A percentile compares a stretch with the other conserved stretches of the same genome.
Evolutionary conservation across 1,284 basidiomycete species (phyloP).

Genomic region (Pholiota adiposa): DNA sequence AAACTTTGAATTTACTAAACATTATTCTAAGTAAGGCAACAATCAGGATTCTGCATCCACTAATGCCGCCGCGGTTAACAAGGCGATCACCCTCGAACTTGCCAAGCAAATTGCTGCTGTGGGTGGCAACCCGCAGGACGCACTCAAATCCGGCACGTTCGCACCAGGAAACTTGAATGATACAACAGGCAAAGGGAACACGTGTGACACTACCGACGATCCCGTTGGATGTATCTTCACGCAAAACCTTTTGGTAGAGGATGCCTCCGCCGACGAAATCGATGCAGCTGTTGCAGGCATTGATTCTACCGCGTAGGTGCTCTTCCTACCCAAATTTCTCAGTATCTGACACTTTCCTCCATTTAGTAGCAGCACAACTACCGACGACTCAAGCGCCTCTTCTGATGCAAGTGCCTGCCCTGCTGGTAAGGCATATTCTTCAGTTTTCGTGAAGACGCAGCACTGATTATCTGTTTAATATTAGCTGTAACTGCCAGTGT

Average conservation of each 20-base stretch:
- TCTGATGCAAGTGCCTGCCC: neutral
- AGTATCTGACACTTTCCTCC: no score
- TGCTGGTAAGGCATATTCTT: neutral
- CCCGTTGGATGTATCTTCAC: constrained; percentile 66
- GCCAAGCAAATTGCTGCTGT: constrained; percentile 65
- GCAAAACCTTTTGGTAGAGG: constrained; percentile 53
- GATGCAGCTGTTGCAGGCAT: constrained; percentile 46
- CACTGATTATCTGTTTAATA: neutral
- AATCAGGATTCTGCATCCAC: constrained; percentile 62
- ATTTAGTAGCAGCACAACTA: neutral
- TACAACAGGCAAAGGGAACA: constrained; percentile 54
- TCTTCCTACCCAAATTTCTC: neutral
- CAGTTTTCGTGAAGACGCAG: neutral
- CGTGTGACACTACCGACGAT: constrained; percentile 57
- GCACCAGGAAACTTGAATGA: constrained; percentile 60
- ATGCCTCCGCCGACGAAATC: constrained; percentile 66
- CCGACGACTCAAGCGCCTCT: no score
- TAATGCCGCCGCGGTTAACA: constrained; percentile 63
- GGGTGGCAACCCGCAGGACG: constrained; percentile 64
- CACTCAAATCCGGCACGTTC: constrained; percentile 68
- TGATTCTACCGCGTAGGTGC: neutral
- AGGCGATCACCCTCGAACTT: constrained; percentile 61
- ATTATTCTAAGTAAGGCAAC: neutral
- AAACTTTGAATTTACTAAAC: neutral
- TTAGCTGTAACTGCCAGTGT: constrained; percentile 21